Conservation (phyloP, 2,329 filamentous ascomycete genomes). For the Aureobasidium lini region DNA sequence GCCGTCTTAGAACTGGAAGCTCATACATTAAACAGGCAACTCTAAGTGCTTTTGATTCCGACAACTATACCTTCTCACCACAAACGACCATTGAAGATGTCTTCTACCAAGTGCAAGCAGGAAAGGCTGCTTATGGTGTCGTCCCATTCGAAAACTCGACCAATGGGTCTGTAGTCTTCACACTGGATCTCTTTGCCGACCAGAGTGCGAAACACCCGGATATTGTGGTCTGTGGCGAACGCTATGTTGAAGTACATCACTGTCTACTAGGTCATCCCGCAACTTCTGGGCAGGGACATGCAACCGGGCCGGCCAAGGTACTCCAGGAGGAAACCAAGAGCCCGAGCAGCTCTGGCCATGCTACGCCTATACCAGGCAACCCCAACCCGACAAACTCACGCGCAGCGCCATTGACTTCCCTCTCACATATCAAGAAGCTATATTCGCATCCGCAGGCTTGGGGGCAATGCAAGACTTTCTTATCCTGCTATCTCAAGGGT, state of each 20-base stretch:
- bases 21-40: constrained; percentile 40
- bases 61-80: constrained; percentile 29
- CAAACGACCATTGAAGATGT: constrained; percentile 55
- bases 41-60: constrained; percentile 25
- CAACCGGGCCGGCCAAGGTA: neutral
- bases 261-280: constrained; percentile 59
- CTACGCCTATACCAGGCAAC: constrained; percentile 40
- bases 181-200: constrained; percentile 82
- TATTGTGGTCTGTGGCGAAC: constrained; percentile 71
- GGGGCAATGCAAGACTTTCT: constrained; percentile 77
- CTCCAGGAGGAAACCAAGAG: constrained; percentile 15
- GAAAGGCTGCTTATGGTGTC: constrained; percentile 61
- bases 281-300: neutral
- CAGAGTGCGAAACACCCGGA: constrained; percentile 55
- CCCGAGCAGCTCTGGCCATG: constrained; percentile 36
- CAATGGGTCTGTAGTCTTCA: constrained; percentile 86
- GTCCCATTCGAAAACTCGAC: constrained; percentile 95
- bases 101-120: constrained; percentile 68
- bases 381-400: constrained; percentile 3
- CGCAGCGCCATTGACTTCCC: constrained; percentile 42
- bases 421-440: constrained; percentile 62
- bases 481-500: constrained; percentile 60
- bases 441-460: constrained; percentile 96
- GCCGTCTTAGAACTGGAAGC: neutral
- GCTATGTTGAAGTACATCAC: constrained; percentile 82